Base-by-base conservation (phyloP, 495 filamentous ascomycete species). In the Pyronema domesticum region DNA sequence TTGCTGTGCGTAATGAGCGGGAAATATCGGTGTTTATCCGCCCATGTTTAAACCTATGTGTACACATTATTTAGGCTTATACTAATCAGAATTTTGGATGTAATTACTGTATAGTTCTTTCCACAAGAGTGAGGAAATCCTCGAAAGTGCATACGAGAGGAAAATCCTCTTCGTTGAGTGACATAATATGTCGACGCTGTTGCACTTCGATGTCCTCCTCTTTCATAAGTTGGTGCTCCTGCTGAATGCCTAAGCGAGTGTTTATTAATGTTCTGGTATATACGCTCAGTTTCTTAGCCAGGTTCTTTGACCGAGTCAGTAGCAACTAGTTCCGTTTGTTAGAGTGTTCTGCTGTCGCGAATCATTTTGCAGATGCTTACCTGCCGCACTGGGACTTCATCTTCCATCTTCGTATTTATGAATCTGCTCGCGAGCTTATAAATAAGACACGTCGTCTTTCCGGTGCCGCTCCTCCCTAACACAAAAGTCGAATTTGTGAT, bases 71-170 rank as follows among this genome's bases (percentile, higher is more conserved):
- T n/a, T n/a, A n/a, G n/a, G n/a, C n/a, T n/a, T n/a, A n/a, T n/a
- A n/a, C n/a, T 40, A 7, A 40, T 40, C 8, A 40, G n/a, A 7
- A 40, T n/a, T 7, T 40, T 7, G 37, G 37, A 14, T 2, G 35
- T n/a, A 46, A 35, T 50, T 51, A 62, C 60, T 50, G 58, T 9
- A 58, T 51, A 0, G 64, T 61, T n/a, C 65, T 70, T 30, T 72
- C 69, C 0, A 73, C 47, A 3, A 71, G 18, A 37, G 43, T 49
- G 34, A 73, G 37, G 34, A 73, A 67, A 11, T 61, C 44, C 7
- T 69, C 65, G 15, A 68, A 73, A 1, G 71, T 73, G 47, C 70
- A 73, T 5, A 72, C 60, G 11, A 73, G 49, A 0, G 71, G 71
- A 23, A 72, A 73, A 18, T 64, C 49, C 3, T 50, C 53, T 54